These are phyloP conservation scores for Adansonia madagascariensis DNA, from an alignment of 441 rosid species.

Conservation along the genomic window DNA sequence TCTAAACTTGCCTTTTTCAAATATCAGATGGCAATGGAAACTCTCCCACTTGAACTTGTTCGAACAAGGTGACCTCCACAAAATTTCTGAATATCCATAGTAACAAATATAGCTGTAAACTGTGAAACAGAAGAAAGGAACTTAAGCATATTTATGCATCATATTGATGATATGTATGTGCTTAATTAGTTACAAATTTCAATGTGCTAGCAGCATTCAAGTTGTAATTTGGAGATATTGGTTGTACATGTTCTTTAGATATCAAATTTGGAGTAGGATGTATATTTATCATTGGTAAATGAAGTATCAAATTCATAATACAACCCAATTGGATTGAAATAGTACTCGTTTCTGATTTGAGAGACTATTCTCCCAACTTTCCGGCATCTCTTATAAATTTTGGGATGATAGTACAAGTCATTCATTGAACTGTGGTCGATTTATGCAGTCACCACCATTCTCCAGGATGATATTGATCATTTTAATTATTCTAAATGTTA, in stretches of 20 bases:
- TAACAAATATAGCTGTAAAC: background rate
- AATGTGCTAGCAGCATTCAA: background rate
- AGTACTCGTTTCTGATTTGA: background rate
- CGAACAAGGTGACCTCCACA: conserved; percentile 51
- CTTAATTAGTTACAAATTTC: background rate
- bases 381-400: too few relatives aligned
- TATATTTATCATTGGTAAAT: background rate
- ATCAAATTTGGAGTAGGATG: background rate
- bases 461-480: too few relatives aligned
- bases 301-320: background rate
- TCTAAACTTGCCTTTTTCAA: conserved; percentile 28
- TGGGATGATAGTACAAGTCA: too few relatives aligned
- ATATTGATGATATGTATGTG: background rate
- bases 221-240: background rate
- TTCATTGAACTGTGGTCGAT: too few relatives aligned
- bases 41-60: conserved; percentile 78
- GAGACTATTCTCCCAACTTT: too few relatives aligned
- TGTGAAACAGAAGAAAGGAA: background rate
- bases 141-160: background rate
- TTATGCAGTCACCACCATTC: too few relatives aligned
- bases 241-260: background rate
- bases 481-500: too few relatives aligned
- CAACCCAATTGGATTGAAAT: background rate
- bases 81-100: background rate
- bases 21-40: conserved; percentile 77